A percentile compares a stretch with the other conserved stretches of the same genome.
Evolutionary conservation across 257 asterid genomes (phyloP).

Genomic region (Capsicum rhomboideum): DNA sequence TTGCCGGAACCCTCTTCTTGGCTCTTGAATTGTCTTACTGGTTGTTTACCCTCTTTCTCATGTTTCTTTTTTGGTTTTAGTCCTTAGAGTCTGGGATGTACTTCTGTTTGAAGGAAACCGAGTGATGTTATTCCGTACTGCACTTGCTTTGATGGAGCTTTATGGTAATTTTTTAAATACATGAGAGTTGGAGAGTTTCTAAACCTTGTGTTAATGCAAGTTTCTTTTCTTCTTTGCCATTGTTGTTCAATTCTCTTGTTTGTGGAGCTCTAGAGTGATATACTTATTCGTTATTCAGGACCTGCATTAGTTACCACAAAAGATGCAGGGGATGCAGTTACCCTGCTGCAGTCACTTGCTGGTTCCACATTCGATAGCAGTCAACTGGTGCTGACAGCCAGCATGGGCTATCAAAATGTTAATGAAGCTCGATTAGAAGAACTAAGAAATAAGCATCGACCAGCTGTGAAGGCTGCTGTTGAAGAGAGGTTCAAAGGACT

Average conservation of each 20-base stretch:
- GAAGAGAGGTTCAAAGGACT: conserved; percentile 74
- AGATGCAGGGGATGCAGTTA: conserved; percentile 95
- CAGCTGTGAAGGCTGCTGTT: conserved; percentile 59
- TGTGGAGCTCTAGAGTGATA: conserved; percentile 3
- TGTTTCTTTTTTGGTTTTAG: conserved; percentile 33
- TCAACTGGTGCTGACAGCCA: conserved; percentile 89
- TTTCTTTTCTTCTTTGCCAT: neutral
- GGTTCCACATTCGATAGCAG: conserved; percentile 97
- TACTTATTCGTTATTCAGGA: conserved; percentile 36
- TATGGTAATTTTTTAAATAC: conserved; percentile 50
- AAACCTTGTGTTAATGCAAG: neutral
- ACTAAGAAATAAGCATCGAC: conserved; percentile 74
- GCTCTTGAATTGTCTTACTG: neutral
- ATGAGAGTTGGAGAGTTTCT: neutral
- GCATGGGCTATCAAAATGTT: conserved; percentile 90
- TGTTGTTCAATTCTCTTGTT: neutral
- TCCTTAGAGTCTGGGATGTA: conserved; percentile 93
- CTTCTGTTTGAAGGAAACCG: conserved; percentile 90
- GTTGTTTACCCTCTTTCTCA: neutral
- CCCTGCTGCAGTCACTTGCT: conserved; percentile 80
- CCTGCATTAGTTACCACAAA: conserved; percentile 92
- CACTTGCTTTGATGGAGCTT: conserved; percentile 81
- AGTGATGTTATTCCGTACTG: conserved; percentile 84
- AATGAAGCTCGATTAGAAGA: conserved; percentile 57
- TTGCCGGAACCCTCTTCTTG: neutral